phyloP scores from a whole-genome alignment of 306 rosid genomes.

The Purshia tridentata region DNA sequence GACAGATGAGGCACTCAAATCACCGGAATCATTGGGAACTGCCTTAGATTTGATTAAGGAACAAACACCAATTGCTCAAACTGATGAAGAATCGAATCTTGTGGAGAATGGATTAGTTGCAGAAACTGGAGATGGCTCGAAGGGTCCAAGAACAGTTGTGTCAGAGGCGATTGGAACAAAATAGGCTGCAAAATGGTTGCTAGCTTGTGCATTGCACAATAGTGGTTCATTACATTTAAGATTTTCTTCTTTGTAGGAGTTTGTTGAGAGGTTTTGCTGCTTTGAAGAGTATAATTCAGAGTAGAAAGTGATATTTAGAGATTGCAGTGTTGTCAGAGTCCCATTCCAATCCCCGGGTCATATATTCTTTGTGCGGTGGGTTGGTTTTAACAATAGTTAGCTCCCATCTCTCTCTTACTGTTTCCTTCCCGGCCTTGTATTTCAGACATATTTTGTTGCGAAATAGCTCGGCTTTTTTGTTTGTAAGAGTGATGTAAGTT shows the following conservation, averaged over 20 bases:
- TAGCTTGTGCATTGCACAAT: slow-evolving; percentile 32
- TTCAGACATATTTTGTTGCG: background rate
- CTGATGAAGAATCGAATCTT: slow-evolving; percentile 34
- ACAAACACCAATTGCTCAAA: slow-evolving; percentile 31
- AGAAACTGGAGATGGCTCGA: slow-evolving; percentile 62
- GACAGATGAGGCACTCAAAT: slow-evolving; percentile 44
- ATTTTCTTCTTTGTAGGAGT: slow-evolving; percentile 7
- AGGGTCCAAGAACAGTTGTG: slow-evolving; percentile 65
- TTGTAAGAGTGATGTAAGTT: slow-evolving; percentile 1
- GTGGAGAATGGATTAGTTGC: slow-evolving; percentile 54
- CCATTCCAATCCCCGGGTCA: background rate
- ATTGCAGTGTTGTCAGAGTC: background rate
- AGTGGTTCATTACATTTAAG: slow-evolving; percentile 33
- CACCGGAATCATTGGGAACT: slow-evolving; percentile 43
- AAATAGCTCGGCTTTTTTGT: background rate
- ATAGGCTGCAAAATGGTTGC: slow-evolving; percentile 65
- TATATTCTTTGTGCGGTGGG: background rate
- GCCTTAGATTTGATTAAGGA: slow-evolving; percentile 47
- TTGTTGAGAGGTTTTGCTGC: slow-evolving; percentile 18
- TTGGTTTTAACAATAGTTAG: background rate
- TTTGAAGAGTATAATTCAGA: background rate
- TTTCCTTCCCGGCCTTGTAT: background rate
- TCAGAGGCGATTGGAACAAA: slow-evolving; percentile 53
- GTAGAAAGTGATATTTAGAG: slow-evolving; percentile 4
- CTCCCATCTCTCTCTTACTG: background rate